Base-by-base conservation (phyloP, 495 filamentous ascomycete species). In the Penicillium dipodomyicola region DNA sequence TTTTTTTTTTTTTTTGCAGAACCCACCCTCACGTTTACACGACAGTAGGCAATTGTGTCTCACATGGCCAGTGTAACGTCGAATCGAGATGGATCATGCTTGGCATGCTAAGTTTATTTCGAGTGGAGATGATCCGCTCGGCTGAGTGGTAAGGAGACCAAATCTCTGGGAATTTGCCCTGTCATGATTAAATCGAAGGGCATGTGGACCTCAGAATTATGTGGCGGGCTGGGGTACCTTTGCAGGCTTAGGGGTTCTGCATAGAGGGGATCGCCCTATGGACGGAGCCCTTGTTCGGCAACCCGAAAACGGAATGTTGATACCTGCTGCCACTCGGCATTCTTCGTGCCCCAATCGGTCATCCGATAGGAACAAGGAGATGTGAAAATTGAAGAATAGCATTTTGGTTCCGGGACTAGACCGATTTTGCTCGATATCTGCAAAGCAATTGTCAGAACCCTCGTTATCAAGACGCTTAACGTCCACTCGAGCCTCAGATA, bases 281-380 rank as follows among this genome's bases (percentile, higher is more conserved):
- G 65, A 57, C 29, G 49, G 6, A 33, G 29, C 25, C 20, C 47
- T 58, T 59, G 52, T 45, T 50, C 17, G 43, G 47, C 49, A 46
- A 51, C 19, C 61, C 64, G 66, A 59, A 63, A 65, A 58, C 60
- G 65, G 63, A 62, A 61, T 59, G 48, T 57, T 58, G 57, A 41
- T 45, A 25, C 30, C 22, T 23, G 8, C 32, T 19, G 30, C 20
- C 20, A 17, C 40, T 43, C 52, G 5, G 52, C 22, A 54, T 47
- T 37, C 22, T n/a, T 52, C 32, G 15, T 37, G 15, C 42, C 22
- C 22, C 15, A 29, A 29, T 47, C 22, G 10, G 39, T 23, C 27
- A 44, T 23, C 41, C 19, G 19, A 19, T 45, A 11, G n/a, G 29
- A 50, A 27, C 9, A 35, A 32, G 14, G 11, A 33, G 30, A 33